These are phyloP conservation scores for Parathielavia appendiculata DNA, from an alignment of 495 filamentous ascomycete genomes.

Conservation along the genomic window DNA sequence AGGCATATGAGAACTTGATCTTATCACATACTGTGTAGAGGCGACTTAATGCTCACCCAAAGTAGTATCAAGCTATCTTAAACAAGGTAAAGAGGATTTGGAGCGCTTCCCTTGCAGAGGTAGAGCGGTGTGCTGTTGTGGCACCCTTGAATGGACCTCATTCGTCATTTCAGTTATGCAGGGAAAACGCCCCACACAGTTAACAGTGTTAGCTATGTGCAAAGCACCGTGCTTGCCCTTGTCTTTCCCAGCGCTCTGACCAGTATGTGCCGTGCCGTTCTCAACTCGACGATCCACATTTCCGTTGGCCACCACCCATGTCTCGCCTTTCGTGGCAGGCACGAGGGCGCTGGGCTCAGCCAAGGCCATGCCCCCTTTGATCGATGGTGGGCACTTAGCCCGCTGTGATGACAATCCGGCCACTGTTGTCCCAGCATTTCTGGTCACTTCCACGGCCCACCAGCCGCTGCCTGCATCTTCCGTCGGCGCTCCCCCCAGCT, in stretches of 20 bases:
- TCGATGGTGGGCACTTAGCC: slow-evolving; percentile 28
- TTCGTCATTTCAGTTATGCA: slow-evolving; percentile 26
- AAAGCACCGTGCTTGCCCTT: slow-evolving; percentile 14
- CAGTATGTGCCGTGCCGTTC: slow-evolving; percentile 24
- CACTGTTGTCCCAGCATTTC: slow-evolving; percentile 29
- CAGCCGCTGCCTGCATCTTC: slow-evolving; percentile 29
- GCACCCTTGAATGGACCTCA: slow-evolving; percentile 22
- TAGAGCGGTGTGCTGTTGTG: slow-evolving; percentile 24
- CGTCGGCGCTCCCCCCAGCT: slow-evolving; percentile 25
- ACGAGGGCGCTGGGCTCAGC: slow-evolving; percentile 15
- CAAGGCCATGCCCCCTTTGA: slow-evolving; percentile 26
- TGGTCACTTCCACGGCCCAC: slow-evolving; percentile 27
- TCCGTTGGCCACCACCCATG: slow-evolving; percentile 25
- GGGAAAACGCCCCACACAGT: slow-evolving; percentile 12
- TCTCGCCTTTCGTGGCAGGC: slow-evolving; percentile 20
- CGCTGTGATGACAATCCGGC: slow-evolving; percentile 26
- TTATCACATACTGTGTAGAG: background rate
- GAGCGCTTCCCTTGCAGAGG: background rate
- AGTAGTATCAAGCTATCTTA: background rate
- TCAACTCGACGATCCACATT: slow-evolving; percentile 18
- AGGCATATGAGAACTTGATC: background rate
- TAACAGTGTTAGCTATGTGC: slow-evolving; percentile 17
- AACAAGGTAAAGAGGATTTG: background rate
- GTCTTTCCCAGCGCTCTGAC: slow-evolving; percentile 1
- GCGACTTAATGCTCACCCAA: background rate